Evolutionary conservation across 192 early-diverging fungal species (phyloP), one percentile per base, ranked within the genome.

Genomic region (Geranomyces variabilis): DNA sequence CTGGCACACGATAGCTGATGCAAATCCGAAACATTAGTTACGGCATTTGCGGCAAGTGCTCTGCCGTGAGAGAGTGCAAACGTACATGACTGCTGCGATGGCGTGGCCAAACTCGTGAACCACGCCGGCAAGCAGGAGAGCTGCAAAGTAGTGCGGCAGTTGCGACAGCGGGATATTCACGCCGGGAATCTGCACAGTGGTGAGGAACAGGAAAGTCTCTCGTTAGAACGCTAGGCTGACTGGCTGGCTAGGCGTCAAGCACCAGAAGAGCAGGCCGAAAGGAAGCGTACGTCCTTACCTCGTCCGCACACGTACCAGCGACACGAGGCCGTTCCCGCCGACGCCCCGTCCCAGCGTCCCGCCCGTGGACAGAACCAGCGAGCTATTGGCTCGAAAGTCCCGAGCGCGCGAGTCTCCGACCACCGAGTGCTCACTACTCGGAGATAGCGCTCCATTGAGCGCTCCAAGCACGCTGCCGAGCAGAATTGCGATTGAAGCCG

Each of bases 21-120:
- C 5, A 13, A 46, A 58, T 17, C 62, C 30, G 4, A 53, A 4
- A 53, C n/a, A n/a, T n/a, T n/a, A n/a, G n/a, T n/a, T n/a, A n/a
- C n/a, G n/a, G n/a, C n/a, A n/a, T n/a, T n/a, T n/a, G n/a, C n/a
- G n/a, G n/a, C n/a, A n/a, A n/a, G n/a, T n/a, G n/a, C n/a, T n/a
- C n/a, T n/a, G n/a, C n/a, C n/a, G n/a, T n/a, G n/a, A n/a, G n/a
- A n/a, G n/a, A n/a, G n/a, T n/a, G n/a, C n/a, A 83, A 41, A 41
- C 36, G 10, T 41, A 91, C 89, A 76, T 62, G 48, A 81, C 76
- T n/a, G 88, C 89, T 3, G 91, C 89, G 58, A 93, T 67, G 0
- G 90, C 91, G 76, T 93, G 91, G 5, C 91, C 91, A 29, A 85
- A 77, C 68, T 93, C 91, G 67, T 93, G 91, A 36, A 91, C 62